Conservation (phyloP, 2,329 filamentous ascomycete genomes). For the Paraphoma sp. region DNA sequence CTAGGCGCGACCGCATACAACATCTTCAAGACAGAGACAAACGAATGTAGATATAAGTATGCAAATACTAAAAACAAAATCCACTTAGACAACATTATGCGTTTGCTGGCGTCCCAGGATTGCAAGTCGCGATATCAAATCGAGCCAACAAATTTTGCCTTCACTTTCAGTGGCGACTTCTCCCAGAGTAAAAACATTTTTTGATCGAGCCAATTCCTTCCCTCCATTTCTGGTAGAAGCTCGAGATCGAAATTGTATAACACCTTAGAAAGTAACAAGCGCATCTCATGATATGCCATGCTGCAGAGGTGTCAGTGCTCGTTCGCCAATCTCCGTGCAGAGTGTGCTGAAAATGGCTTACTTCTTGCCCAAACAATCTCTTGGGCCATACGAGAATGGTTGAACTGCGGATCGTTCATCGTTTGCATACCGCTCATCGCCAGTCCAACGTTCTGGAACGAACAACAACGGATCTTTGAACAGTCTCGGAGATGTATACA, state of each 20-base stretch:
- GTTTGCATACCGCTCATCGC: conserved; percentile 12
- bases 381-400: conserved; percentile 26
- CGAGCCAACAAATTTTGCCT: conserved; percentile 3
- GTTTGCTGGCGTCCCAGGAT: too few species aligned
- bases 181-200: conserved; percentile 41
- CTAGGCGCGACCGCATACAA: too few species aligned
- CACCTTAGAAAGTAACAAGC: conserved; percentile 23
- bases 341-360: conserved; percentile 1
- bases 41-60: too few species aligned
- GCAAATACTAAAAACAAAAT: too few species aligned
- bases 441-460: conserved; percentile 39
- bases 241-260: conserved; percentile 23
- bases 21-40: too few species aligned
- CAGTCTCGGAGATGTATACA: conserved; percentile 13
- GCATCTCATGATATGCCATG: conserved; percentile 34
- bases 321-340: too few species aligned
- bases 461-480: conserved; percentile 29
- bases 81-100: too few species aligned
- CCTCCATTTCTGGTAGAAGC: background rate
- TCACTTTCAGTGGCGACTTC: conserved; percentile 25
- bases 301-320: background rate
- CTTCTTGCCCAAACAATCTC: conserved; percentile 38
- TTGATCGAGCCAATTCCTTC: conserved; percentile 23
- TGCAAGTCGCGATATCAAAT: background rate
- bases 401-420: conserved; percentile 20